These are phyloP conservation scores for Podospora fimiseda DNA, from an alignment of 495 filamentous ascomycete species.

Conservation along the genomic window DNA sequence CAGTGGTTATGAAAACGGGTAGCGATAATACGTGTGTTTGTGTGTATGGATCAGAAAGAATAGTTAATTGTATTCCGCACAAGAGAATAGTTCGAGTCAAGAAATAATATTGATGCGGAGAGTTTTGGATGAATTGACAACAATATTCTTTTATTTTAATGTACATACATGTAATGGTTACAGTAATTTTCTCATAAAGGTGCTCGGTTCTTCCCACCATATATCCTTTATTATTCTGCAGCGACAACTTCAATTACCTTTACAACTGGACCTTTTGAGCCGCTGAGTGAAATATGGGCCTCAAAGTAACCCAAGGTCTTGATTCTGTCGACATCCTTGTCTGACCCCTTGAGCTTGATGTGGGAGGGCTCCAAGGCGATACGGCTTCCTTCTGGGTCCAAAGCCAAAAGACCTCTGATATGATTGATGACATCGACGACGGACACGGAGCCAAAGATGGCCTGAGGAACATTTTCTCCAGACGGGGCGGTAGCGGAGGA, in stretches of 20 bases:
- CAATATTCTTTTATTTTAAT: neutral
- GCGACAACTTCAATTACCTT: conserved; percentile 30
- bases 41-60: neutral
- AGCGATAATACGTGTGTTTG: conserved; percentile 1
- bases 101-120: neutral
- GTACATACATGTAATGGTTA: neutral
- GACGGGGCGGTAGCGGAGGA: conserved; percentile 12
- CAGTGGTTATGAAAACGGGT: conserved; percentile 34
- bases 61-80: neutral
- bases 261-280: conserved; percentile 20
- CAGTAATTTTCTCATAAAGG: neutral
- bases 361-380: conserved; percentile 27
- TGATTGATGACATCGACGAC: conserved; percentile 26
- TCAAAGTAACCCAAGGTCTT: conserved; percentile 37
- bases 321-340: conserved; percentile 28
- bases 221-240: conserved; percentile 11
- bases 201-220: neutral
- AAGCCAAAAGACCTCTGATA: conserved; percentile 23
- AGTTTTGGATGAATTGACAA: neutral
- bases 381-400: conserved; percentile 25
- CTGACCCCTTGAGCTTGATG: conserved; percentile 29
- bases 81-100: neutral
- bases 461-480: neutral
- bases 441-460: conserved; percentile 42
- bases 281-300: conserved; percentile 23